These are phyloP conservation scores for Talaromyces albobiverticillius DNA, from an alignment of 2,329 filamentous ascomycete species.

Conservation along the genomic window DNA sequence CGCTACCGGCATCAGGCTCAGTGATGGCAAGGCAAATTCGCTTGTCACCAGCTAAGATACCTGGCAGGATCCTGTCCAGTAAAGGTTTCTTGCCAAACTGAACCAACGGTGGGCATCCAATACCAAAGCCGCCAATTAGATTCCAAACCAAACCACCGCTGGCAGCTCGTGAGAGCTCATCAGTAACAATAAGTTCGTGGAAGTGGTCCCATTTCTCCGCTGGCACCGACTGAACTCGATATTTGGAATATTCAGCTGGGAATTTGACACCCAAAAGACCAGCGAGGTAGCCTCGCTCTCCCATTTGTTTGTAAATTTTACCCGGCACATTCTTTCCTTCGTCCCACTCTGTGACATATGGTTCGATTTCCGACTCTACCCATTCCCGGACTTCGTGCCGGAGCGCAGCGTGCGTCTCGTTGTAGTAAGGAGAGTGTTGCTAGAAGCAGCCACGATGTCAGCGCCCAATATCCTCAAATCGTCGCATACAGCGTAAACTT, in stretches of 20 bases:
- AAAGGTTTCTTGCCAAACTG: constrained; percentile 87
- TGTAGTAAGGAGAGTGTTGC: constrained; percentile 97
- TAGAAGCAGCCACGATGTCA: constrained; percentile 33
- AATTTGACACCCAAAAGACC: constrained; percentile 80
- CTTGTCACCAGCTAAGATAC: constrained; percentile 88
- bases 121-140: constrained; percentile 92
- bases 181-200: constrained; percentile 93
- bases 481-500: constrained; percentile 39
- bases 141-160: constrained; percentile 97
- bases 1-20: constrained; percentile 89
- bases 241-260: constrained; percentile 69
- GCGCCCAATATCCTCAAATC: constrained; percentile 10
- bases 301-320: constrained; percentile 92
- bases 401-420: constrained; percentile 86
- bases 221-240: constrained; percentile 71
- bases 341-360: constrained; percentile 93
- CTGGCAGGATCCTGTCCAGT: constrained; percentile 82
- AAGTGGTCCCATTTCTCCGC: constrained; percentile 96
- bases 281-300: constrained; percentile 84
- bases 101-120: constrained; percentile 85
- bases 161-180: constrained; percentile 84
- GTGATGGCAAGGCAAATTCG: constrained; percentile 97
- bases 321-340: constrained; percentile 88
- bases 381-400: constrained; percentile 88
- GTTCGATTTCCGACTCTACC: constrained; percentile 86